Evolutionary conservation across 1,284 basidiomycete genomes (phyloP), one percentile per base, ranked within the genome.

Genomic region (Ceratobasidium sp.): DNA sequence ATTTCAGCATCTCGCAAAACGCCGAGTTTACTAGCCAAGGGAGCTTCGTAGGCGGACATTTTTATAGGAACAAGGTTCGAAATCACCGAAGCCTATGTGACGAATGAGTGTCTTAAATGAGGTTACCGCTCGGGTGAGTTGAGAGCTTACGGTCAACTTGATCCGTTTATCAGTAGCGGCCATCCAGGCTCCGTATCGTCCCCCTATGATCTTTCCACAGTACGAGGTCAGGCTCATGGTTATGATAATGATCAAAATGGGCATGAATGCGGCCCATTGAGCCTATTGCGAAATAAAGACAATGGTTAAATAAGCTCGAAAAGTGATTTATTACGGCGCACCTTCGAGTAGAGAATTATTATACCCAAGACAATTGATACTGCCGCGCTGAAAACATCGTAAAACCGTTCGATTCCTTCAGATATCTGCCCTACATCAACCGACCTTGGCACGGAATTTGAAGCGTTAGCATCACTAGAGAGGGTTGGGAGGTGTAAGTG

Each of bases 351-450:
- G 1, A 79, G 76, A n/a, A 79, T 72, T 1, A 73, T 75, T 14
- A 77, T 73, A 7, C 77, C 77, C 1, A 78, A 61, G 9, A 67
- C 63, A 28, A 79, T 76, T 1, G 76, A 76, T 2, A 76, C 44
- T 1, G 77, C 1, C 0, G 79, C 76, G 3, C 77, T 72, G 77
- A 78, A 79, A 16, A 73, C 67, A 52, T 79, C 78, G 62, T 79
- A 78, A 26, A 77, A 73, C 46, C 69, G 73, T 38, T 76, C 74
- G 14, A 78, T 72, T 21, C 79, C 77, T 38, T 77, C 74, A 26
- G 71, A 76, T 16, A 79, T 74, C 7, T 78, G 76, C 67, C 79
- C 79, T 26, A 79, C 78, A 50, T 79, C 79, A 16, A 79, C 78
- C 13, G 78, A 38, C 35, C 35, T 38, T 5, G n/a, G n/a, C n/a